These are phyloP conservation scores for Neoarthrinium moseri DNA, from an alignment of 2,329 filamentous ascomycete genomes.

Conservation along the genomic window DNA sequence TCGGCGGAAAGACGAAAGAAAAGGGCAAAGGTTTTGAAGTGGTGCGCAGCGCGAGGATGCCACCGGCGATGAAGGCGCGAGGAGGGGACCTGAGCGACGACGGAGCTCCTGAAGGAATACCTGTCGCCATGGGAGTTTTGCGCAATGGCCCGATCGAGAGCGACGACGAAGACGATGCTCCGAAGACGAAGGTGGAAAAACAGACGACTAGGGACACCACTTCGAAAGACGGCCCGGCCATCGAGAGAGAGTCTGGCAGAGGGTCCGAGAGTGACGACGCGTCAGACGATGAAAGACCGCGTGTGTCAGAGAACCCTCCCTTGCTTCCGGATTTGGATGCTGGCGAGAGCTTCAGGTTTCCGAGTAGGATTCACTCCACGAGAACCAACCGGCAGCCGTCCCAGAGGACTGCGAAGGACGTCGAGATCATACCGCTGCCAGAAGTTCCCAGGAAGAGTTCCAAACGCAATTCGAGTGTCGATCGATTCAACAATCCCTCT, in stretches of 20 bases:
- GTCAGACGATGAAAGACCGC: slow-evolving; percentile 29
- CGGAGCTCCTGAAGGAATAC: slow-evolving; percentile 64
- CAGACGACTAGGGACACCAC: slow-evolving; percentile 28
- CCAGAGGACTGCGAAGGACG: slow-evolving; percentile 32
- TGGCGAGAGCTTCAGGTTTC: slow-evolving; percentile 60
- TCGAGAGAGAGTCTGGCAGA: slow-evolving; percentile 43
- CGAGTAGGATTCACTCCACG: slow-evolving; percentile 58
- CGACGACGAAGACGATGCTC: slow-evolving; percentile 54
- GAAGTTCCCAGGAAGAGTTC: slow-evolving; percentile 73
- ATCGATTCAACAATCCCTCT: slow-evolving; percentile 33
- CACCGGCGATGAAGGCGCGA: slow-evolving; percentile 65
- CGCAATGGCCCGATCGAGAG: slow-evolving; percentile 63
- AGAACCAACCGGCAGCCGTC: slow-evolving; percentile 47
- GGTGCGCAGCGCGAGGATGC: slow-evolving; percentile 84
- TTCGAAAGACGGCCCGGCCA: slow-evolving; percentile 41
- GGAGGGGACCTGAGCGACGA: slow-evolving; percentile 61
- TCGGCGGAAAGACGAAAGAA: slow-evolving; percentile 86
- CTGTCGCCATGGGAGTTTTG: slow-evolving; percentile 61
- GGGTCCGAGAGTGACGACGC: slow-evolving; percentile 42
- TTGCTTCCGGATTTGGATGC: slow-evolving; percentile 59
- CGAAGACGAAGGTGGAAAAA: slow-evolving; percentile 27
- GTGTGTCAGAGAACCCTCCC: slow-evolving; percentile 50
- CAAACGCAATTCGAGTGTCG: slow-evolving; percentile 52
- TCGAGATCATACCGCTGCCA: slow-evolving; percentile 37
- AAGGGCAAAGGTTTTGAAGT: slow-evolving; percentile 97